These are phyloP conservation scores for Evansstolkia leycettana DNA, from an alignment of 495 filamentous ascomycete species.

Conservation along the genomic window DNA sequence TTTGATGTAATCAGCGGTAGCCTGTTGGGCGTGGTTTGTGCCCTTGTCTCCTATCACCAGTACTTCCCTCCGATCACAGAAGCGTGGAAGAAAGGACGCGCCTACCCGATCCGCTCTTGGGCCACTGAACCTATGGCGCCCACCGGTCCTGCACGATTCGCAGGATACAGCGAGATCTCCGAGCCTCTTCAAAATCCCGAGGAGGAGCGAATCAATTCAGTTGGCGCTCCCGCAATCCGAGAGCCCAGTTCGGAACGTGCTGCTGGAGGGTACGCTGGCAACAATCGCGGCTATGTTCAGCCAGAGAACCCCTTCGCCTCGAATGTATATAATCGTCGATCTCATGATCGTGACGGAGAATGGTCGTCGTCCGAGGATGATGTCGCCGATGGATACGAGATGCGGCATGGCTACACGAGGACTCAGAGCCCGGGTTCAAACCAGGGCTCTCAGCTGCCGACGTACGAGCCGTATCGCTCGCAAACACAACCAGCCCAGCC, in stretches of 20 bases:
- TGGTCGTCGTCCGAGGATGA: conserved; percentile 35
- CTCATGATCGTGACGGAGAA: conserved; percentile 23
- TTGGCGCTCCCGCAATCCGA: not conserved
- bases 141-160: conserved; percentile 1
- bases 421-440: conserved; percentile 16
- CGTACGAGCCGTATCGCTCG: conserved; percentile 23
- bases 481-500: conserved; percentile 10
- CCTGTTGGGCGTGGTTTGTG: conserved; percentile 44
- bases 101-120: conserved; percentile 51
- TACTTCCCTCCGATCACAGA: conserved; percentile 46
- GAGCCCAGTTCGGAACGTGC: conserved; percentile 1
- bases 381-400: conserved; percentile 26
- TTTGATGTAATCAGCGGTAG: conserved; percentile 80
- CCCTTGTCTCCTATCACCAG: conserved; percentile 38
- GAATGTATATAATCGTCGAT: conserved; percentile 15
- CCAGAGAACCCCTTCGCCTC: conserved; percentile 14
- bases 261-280: too few species aligned
- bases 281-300: too few species aligned
- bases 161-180: conserved; percentile 12
- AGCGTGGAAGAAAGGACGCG: conserved; percentile 46
- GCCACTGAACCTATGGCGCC: conserved; percentile 26
- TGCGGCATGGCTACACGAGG: conserved; percentile 24
- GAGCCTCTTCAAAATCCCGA: conserved; percentile 21
- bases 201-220: conserved; percentile 16
- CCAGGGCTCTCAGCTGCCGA: conserved; percentile 7